Percentiles rank a stretch among this genome's conserved stretches.
Evolutionary conservation across 768 basidiomycete species (phyloP).

Genomic region (Astraeus odoratus): DNA sequence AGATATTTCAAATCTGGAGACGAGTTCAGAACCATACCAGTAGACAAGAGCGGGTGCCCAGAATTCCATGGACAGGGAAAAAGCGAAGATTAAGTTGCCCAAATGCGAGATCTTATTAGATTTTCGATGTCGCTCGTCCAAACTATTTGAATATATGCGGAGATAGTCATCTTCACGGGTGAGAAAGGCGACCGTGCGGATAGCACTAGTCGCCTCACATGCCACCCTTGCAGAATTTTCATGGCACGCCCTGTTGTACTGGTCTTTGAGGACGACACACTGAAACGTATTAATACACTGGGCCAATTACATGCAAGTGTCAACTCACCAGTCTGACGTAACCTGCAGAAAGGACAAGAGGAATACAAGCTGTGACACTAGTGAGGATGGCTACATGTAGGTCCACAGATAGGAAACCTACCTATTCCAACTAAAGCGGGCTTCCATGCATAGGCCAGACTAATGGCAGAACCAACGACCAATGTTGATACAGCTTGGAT

Average conservation of each 20-base stretch:
- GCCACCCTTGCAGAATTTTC: constrained; percentile 80
- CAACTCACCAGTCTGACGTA: constrained; percentile 71
- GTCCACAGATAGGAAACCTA: constrained; percentile 22
- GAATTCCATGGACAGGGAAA: constrained; percentile 72
- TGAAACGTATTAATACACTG: constrained; percentile 16
- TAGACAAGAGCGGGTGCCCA: constrained; percentile 79
- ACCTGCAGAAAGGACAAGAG: constrained; percentile 62
- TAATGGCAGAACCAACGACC: constrained; percentile 65
- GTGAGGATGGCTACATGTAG: background rate
- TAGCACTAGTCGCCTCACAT: constrained; percentile 85
- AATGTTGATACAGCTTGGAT: constrained; percentile 70
- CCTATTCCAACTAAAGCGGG: constrained; percentile 79
- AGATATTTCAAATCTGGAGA: constrained; percentile 45
- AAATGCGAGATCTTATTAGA: constrained; percentile 60
- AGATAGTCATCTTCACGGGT: constrained; percentile 82
- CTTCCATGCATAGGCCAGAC: constrained; percentile 72
- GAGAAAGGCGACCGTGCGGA: constrained; percentile 84
- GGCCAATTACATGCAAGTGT: background rate
- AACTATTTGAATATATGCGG: constrained; percentile 53
- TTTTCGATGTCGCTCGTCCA: constrained; percentile 61
- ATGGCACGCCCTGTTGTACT: constrained; percentile 73
- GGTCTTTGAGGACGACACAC: constrained; percentile 83
- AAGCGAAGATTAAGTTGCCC: constrained; percentile 59
- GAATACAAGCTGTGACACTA: constrained; percentile 52
- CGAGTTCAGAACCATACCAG: constrained; percentile 66